Percentiles rank a stretch among this genome's conserved stretches.
Conservation (phyloP, 805 yeast species). For the Candida pini region DNA sequence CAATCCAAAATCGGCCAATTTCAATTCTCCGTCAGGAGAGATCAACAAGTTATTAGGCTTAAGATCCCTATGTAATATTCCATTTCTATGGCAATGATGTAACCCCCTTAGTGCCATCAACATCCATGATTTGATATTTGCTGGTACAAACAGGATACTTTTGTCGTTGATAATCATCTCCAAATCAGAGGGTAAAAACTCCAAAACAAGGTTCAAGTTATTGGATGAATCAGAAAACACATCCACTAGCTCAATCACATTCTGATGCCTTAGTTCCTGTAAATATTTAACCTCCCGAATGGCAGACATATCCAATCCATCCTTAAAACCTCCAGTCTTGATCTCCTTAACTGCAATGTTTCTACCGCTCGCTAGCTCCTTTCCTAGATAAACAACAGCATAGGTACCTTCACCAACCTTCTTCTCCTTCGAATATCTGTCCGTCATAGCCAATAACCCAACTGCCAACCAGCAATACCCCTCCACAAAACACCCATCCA, state of each 20-base stretch:
- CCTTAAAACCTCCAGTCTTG: slow-evolving; percentile 89
- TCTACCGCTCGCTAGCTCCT: slow-evolving; percentile 47
- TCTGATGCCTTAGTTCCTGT: slow-evolving; percentile 72
- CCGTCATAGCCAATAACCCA: too few species aligned
- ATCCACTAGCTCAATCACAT: slow-evolving; percentile 83
- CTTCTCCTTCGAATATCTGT: slow-evolving; percentile 45
- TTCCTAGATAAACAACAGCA: slow-evolving; percentile 91
- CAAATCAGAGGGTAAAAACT: slow-evolving; percentile 86
- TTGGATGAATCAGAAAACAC: slow-evolving; percentile 65
- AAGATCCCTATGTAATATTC: slow-evolving; percentile 84
- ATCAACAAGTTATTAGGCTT: slow-evolving; percentile 88
- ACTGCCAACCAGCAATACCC: too few species aligned
- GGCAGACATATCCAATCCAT: slow-evolving; percentile 97
- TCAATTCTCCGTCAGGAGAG: slow-evolving; percentile 82
- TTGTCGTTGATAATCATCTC: slow-evolving; percentile 85
- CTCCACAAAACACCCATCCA: too few species aligned
- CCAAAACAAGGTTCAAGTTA: slow-evolving; percentile 81
- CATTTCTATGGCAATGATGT: slow-evolving; percentile 91
- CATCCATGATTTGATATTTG: slow-evolving; percentile 90
- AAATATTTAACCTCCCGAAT: slow-evolving; percentile 86
- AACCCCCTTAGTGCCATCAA: slow-evolving; percentile 92
- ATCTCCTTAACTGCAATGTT: slow-evolving; percentile 91
- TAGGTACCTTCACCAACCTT: slow-evolving; percentile 99
- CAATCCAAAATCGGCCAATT: slow-evolving; percentile 95
- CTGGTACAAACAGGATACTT: slow-evolving; percentile 67